Percentiles rank a stretch among this genome's conserved stretches.
Conservation (phyloP, 495 filamentous ascomycete genomes). For the Trichoderma virens region DNA sequence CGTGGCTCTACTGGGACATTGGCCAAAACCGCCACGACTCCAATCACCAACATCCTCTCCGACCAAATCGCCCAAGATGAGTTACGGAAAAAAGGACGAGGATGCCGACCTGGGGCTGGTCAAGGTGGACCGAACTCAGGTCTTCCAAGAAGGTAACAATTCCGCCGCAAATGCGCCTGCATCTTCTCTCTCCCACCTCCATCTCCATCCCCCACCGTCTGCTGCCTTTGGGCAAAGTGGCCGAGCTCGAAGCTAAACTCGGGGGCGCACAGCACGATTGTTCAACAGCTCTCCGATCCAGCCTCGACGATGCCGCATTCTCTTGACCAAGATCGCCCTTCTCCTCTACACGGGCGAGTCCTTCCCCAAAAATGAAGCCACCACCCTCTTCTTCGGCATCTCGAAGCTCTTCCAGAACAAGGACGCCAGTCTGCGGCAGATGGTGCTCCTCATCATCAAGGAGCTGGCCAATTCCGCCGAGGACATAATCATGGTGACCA, state of each 20-base stretch:
- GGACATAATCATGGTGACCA: slow-evolving; percentile 99
- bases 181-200: slow-evolving; percentile 8
- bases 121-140: slow-evolving; percentile 94
- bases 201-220: slow-evolving; percentile 7
- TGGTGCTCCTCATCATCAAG: slow-evolving; percentile 97
- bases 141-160: slow-evolving; percentile 89
- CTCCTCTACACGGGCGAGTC: slow-evolving; percentile 94
- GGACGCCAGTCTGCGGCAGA: slow-evolving; percentile 94
- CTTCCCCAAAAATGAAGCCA: slow-evolving; percentile 95
- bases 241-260: not conserved
- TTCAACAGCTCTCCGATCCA: slow-evolving; percentile 97
- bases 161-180: slow-evolving; percentile 12
- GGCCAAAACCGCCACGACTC: slow-evolving; percentile 9
- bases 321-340: slow-evolving; percentile 95
- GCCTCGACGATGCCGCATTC: slow-evolving; percentile 87
- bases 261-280: slow-evolving; percentile 63
- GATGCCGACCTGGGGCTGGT: slow-evolving; percentile 87
- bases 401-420: slow-evolving; percentile 99
- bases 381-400: slow-evolving; percentile 97
- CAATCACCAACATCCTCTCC: not conserved
- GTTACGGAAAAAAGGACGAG: slow-evolving; percentile 97
- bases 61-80: slow-evolving; percentile 54
- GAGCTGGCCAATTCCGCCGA: slow-evolving; percentile 94
- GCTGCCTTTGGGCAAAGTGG: not conserved
- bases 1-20: not conserved